phyloP scores from a whole-genome alignment of 768 basidiomycete genomes.

The Lactarius akahatsu region DNA sequence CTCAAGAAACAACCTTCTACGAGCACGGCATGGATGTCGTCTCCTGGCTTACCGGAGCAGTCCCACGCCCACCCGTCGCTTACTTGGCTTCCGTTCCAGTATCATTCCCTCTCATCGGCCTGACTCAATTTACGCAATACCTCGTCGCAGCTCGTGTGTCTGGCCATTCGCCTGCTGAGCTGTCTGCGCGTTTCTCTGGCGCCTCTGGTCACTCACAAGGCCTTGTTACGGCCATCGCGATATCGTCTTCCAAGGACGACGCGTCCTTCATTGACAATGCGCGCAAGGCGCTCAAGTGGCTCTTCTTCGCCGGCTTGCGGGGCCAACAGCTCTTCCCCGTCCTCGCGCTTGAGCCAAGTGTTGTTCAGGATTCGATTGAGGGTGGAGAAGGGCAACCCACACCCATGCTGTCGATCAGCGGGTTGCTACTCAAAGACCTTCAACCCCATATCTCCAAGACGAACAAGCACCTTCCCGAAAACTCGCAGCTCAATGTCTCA shows the following conservation, averaged over 20 bases:
- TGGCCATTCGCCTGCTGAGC: constrained; percentile 74
- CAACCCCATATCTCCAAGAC: constrained; percentile 82
- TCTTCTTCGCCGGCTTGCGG: constrained; percentile 91
- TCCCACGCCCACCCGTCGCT: constrained; percentile 68
- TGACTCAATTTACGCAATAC: constrained; percentile 95
- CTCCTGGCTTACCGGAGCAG: constrained; percentile 77
- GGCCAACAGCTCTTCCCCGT: constrained; percentile 95
- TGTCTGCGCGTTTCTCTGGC: constrained; percentile 73
- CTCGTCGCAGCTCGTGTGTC: constrained; percentile 75
- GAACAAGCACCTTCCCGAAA: constrained; percentile 77
- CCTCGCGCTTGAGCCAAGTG: constrained; percentile 81
- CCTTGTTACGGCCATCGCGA: constrained; percentile 88
- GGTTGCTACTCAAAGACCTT: constrained; percentile 72
- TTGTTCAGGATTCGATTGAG: constrained; percentile 84
- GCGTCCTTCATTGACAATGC: constrained; percentile 75
- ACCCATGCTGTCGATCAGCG: constrained; percentile 91
- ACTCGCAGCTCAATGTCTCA: constrained; percentile 81
- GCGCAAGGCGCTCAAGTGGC: constrained; percentile 83
- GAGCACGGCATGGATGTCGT: constrained; percentile 75
- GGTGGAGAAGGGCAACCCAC: constrained; percentile 92
- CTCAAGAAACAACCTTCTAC: constrained; percentile 65
- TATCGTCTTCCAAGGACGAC: constrained; percentile 75
- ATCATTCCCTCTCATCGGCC: constrained; percentile 93
- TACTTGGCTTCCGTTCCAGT: constrained; percentile 94
- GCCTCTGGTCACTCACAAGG: constrained; percentile 98